Base-by-base conservation (phyloP, 192 early-diverging fungal genomes). In the Backusella mclennaniae region DNA sequence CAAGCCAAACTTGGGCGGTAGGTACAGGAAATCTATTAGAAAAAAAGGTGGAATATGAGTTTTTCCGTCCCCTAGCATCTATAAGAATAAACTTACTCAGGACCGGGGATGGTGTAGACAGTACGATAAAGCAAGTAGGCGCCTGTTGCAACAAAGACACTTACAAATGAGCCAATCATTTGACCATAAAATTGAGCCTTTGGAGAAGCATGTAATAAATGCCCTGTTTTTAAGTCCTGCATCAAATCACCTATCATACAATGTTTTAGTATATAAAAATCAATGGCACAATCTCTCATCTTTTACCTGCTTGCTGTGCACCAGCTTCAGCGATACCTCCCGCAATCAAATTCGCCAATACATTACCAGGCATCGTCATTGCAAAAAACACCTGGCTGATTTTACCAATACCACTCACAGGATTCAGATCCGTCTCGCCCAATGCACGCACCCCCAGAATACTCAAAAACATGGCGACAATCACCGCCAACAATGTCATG, bases 391-490 rank as follows among this genome's bases (percentile, higher is more conserved):
- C 89, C 82, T 96, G 95, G 21, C 91, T 92, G 29, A 94, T 89
- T 76, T 96, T 96, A 39, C 92, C 95, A 52, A 96, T 93, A 35
- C 93, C 92, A 19, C 89, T 89, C 7, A 95, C 91, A 0, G 94
- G 94, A 79, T 95, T 95, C 69, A 94, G 71, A 75, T 96, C 95
- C 1, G 94, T 96, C 11, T 92, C 91, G n/a, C 94, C 95, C 66
- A 94, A 69, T 1, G 94, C 91, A n/a, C 94, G 91, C 12, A 95
- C 90, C n/a, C 93, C 95, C 31, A 96, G 84, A 26, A 96, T 89
- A 14, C 90, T 88, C 63, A 96, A 72, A 1, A 96, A 77, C 71
- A 91, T 92, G 7, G 92, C 95, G 17, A 95, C 70, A 3, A 89
- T 67, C 1, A 96, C 85, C 0, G 94, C 90, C 26, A 95, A 75